Evolutionary conservation across 176 grass and related monocot species (phyloP), one percentile per base, ranked within the genome.

Genomic region (Poa pratensis): DNA sequence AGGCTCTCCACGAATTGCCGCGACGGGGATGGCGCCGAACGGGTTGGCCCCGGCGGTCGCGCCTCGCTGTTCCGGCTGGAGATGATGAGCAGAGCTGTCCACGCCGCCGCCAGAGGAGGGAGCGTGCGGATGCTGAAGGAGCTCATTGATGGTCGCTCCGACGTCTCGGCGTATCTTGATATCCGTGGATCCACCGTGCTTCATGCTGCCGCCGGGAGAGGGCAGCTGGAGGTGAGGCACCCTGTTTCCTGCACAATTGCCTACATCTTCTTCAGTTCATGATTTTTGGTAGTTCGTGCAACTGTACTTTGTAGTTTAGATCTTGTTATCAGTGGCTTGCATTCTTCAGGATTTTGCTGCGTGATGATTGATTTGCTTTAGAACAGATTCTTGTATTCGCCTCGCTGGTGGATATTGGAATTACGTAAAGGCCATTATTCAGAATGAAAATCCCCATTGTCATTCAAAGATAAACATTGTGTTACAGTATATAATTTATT

Each of bases 41-140:
- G 46, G 7, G 57, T 8, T 11, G 24, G 40, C 19, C 86, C 43
- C 27, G 80, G 35, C 9, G 68, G 84, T 1, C 84, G 83, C 43
- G 34, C 48, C 50, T 90, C 84, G 9, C 46, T 86, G 65, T 94
- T 99, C 79, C 86, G 84, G 65, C 46, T 87, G 71, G 96, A 99
- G 88, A 88, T 99, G 88, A 82, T 89, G 88, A 96, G 92, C 75
- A 69, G 96, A 35, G 96, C 93, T 5, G 86, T 96, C 2, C 96
- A 96, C 67, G 91, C 93, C 0, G 88, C 92, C 1, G 91, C 94
- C 6, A 91, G 96, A 65, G 96, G 96, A n/a, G 97, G 97, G 7
- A 88, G 82, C 69, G 84, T 96, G 59, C 88, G 88, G 69, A 90
- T 96, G 85, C 83, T 99, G 42, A 94, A 15, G 76, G 97, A 91